Evolutionary conservation across 441 rosid species (phyloP), one percentile per base, ranked within the genome.

Genomic region (Syzygium malaccense): DNA sequence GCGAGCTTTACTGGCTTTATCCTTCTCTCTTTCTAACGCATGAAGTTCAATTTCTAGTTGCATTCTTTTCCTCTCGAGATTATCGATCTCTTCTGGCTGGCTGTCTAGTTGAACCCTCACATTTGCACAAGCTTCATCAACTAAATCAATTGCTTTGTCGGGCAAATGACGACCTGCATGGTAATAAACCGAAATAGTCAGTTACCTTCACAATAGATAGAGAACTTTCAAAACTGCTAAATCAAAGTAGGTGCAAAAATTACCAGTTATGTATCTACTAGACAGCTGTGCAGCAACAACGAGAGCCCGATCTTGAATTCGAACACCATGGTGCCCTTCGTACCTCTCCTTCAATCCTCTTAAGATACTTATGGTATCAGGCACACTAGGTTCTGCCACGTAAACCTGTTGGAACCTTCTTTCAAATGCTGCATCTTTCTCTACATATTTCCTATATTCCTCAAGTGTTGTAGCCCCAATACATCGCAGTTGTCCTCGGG

Each of bases 381-480:
- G 37, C 75, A 96, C 99, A 60, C 99, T 96, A 17, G 99, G 99
- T 91, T 97, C 99, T n/a, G 99, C 98, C 25, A 97, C 99, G 90
- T 94, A 97, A 17, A 97, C 99, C 88, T 97, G 99, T 23, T 97
- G 99, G 85, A 97, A 97, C 92, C 99, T 92, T 89, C 99, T 95
- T 92, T 96, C 99, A 71, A 97, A 97, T 30, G 99, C 99, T 41
- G 99, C 98, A 93, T 97, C 99, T 91, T 96, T 97, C 95, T 97
- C 99, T 86, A 96, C 99, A 86, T 97, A 96, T 87, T 97, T 97
- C 88, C 98, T 93, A 25, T 97, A 97, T 87, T 96, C 99, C 89
- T 97, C 98, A 14, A 97, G 93, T 0, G 99, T 97, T 5, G 99
- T 97, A 20, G 99, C 99, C 28, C 99, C 99, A 62, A 97, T 97